Base-by-base conservation (phyloP, 805 yeast species). In the Yamadazyma endophytica region DNA sequence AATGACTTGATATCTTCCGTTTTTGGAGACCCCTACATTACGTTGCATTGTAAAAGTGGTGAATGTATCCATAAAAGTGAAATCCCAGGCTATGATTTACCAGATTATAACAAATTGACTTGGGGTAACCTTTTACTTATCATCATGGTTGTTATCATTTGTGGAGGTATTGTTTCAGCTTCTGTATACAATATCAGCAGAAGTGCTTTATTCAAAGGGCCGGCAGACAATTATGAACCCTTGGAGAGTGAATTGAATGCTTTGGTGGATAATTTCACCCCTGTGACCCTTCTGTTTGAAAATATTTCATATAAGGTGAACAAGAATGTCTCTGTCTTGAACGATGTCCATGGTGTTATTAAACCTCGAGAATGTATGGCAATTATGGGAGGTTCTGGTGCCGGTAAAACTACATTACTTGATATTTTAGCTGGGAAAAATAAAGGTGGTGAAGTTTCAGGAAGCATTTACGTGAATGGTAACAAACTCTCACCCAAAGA, bases 361-460 rank as follows among this genome's bases (percentile, higher is more conserved):
- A 75, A 76, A 31, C 95, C 97, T 2, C 82, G 96, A 22, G 88
- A 88, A 52, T 82, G 95, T 39, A 56, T 88, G 52, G 97, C 98
- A 1, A 87, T 92, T 24, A 86, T 92, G 95, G 98, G 98, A 26
- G 97, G 97, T 1, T 89, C 97, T 0, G 98, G 98, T 29, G 97
- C 98, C 9, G 98, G 98, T 31, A 92, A 92, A 53, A 90, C 98
- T 1, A 90, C 98, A 0, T 61, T 92, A 25, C 63, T 92, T 31
- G 98, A 92, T 51, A 88, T 92, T 37, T 63, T 92, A 34, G 97
- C 97, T 0, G 83, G 81, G 28, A 92, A 90, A 52, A 75, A 79
- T 50, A 92, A 90, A 50, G 70, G 79, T 20, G 98, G 98, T 2
- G 40, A 43, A 1, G 70, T 77, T 7, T 44, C 64, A 1, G 97